Conservation (phyloP, 306 rosid genomes). For the Prunus kanzakura region DNA sequence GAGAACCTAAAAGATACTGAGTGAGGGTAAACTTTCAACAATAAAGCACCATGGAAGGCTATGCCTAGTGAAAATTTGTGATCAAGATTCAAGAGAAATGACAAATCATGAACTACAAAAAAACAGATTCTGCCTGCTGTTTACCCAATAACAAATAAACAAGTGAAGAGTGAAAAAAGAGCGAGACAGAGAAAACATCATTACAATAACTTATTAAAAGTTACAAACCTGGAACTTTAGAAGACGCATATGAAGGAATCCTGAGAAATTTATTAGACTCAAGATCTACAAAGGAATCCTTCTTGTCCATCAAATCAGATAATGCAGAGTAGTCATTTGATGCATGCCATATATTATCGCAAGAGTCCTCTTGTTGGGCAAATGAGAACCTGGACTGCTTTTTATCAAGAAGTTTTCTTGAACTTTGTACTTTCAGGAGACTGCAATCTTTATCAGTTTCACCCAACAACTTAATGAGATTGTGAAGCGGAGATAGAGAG, state of each 20-base stretch:
- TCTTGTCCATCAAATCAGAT: background rate
- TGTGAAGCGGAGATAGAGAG: constrained; percentile 55
- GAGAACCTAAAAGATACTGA: background rate
- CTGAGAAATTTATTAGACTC: background rate
- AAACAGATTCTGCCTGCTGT: background rate
- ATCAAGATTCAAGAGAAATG: constrained; percentile 1
- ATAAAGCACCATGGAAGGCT: background rate
- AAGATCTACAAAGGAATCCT: background rate
- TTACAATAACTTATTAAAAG: background rate
- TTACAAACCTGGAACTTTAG: constrained; percentile 15
- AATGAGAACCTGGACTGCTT: constrained; percentile 86
- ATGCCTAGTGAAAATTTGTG: background rate
- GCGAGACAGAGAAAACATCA: background rate
- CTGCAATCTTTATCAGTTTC: constrained; percentile 47
- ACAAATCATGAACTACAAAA: background rate
- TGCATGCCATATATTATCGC: background rate
- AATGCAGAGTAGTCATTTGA: background rate
- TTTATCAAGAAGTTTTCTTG: constrained; percentile 62
- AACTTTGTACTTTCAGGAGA: constrained; percentile 43
- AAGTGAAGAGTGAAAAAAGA: background rate
- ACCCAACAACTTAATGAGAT: constrained; percentile 58
- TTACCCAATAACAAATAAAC: background rate
- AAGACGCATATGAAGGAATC: background rate
- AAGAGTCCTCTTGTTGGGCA: constrained; percentile 78
- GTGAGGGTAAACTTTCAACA: background rate